Conservation (phyloP, 2,329 filamentous ascomycete genomes). For the Ophiostoma montium region DNA sequence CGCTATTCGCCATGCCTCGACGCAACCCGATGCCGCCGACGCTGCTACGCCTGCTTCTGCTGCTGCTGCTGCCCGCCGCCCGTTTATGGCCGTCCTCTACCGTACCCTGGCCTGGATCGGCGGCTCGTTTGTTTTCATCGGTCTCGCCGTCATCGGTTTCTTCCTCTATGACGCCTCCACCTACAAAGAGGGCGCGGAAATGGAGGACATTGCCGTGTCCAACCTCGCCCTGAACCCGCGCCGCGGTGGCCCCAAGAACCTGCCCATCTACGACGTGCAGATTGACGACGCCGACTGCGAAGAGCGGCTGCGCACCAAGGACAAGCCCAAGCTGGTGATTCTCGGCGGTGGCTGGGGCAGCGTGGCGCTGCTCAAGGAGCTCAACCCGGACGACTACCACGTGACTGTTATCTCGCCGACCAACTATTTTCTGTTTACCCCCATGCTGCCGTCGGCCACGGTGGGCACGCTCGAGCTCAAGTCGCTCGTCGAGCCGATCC, state of each 20-base stretch:
- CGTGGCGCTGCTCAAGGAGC: slow-evolving; percentile 76
- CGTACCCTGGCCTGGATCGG: slow-evolving; percentile 59
- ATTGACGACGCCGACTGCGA: slow-evolving; percentile 87
- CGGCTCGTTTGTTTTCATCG: slow-evolving; percentile 57
- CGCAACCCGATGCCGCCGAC: slow-evolving; percentile 2
- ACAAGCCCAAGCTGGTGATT: slow-evolving; percentile 87
- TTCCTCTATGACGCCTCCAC: slow-evolving; percentile 91
- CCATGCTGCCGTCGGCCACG: slow-evolving; percentile 93
- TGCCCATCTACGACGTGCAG: slow-evolving; percentile 77
- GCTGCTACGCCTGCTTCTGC: not conserved
- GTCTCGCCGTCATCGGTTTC: slow-evolving; percentile 61
- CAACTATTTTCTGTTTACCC: slow-evolving; percentile 96
- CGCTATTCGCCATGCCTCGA: slow-evolving; percentile 4
- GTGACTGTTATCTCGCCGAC: slow-evolving; percentile 88
- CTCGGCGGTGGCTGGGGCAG: slow-evolving; percentile 92
- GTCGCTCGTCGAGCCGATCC: slow-evolving; percentile 84
- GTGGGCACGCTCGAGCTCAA: slow-evolving; percentile 87
- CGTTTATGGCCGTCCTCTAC: slow-evolving; percentile 42
- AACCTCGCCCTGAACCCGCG: slow-evolving; percentile 68
- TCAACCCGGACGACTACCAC: slow-evolving; percentile 87
- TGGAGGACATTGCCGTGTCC: slow-evolving; percentile 68
- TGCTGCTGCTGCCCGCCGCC: slow-evolving; percentile 9
- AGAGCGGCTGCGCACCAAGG: slow-evolving; percentile 54
- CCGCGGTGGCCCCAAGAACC: slow-evolving; percentile 81
- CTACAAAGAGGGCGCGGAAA: slow-evolving; percentile 57